Conservation (phyloP, 2,329 filamentous ascomycete genomes). For the Penicillium sp. region DNA sequence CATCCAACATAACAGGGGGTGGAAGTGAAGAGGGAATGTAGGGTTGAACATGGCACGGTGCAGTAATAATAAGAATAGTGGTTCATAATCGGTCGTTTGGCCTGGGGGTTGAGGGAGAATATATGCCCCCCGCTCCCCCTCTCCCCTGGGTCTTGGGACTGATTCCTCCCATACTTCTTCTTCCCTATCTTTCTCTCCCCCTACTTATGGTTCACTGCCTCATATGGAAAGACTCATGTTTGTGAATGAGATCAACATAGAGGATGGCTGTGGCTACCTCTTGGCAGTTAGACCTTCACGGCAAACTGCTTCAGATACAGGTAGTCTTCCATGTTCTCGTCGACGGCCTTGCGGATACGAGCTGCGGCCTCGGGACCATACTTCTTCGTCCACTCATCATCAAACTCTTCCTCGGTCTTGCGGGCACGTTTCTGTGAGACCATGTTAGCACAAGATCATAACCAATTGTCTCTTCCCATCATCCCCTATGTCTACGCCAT, state of each 20-base stretch:
- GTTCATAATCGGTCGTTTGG: neutral
- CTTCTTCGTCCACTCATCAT: constrained; percentile 66
- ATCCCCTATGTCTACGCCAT: neutral
- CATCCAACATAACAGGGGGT: constrained; percentile 1
- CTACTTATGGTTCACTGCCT: neutral
- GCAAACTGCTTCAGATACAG: constrained; percentile 70
- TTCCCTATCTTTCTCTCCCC: neutral
- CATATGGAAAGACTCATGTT: neutral
- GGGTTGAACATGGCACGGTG: constrained; percentile 6
- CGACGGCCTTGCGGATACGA: constrained; percentile 64
- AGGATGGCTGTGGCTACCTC: neutral
- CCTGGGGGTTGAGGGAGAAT: neutral
- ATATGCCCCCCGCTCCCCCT: neutral
- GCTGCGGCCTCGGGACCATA: constrained; percentile 65
- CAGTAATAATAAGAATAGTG: constrained; percentile 10
- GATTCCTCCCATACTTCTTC: constrained; percentile 9
- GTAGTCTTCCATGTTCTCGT: constrained; percentile 65
- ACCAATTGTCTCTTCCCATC: neutral
- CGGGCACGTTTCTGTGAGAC: constrained; percentile 28
- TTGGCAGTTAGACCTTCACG: constrained; percentile 54
- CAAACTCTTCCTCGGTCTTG: constrained; percentile 61
- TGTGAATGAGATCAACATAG: neutral
- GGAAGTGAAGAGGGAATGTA: neutral
- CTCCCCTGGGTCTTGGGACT: neutral
- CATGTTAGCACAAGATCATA: constrained; percentile 13